Evolutionary conservation across 768 basidiomycete genomes (phyloP).

Genomic region (Auricularia sp.): DNA sequence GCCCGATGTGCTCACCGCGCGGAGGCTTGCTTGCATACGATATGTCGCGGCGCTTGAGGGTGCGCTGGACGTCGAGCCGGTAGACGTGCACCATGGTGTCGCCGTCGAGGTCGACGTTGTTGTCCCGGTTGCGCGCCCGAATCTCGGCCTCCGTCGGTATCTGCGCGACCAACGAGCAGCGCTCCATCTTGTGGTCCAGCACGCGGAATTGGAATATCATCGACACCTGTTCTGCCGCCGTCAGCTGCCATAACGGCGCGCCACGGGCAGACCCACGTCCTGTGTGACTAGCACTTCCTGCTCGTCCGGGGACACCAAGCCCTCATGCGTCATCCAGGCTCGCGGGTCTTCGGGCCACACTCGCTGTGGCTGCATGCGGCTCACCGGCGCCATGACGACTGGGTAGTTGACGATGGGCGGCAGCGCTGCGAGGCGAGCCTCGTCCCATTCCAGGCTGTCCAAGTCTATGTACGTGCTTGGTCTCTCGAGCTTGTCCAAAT

Average conservation of each 20-base stretch:
- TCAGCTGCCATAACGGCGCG: background rate
- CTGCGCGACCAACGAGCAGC: background rate
- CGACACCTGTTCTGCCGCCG: background rate
- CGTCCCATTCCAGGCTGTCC: background rate
- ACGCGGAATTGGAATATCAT: background rate
- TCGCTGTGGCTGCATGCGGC: background rate
- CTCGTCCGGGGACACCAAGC: background rate
- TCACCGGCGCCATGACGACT: background rate
- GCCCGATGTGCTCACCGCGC: background rate
- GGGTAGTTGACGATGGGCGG: background rate
- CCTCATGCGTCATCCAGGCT: background rate
- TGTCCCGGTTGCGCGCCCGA: background rate
- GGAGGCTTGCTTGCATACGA: background rate
- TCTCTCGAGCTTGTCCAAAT: background rate
- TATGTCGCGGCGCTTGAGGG: background rate
- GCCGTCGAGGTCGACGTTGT: background rate
- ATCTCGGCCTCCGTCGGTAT: background rate
- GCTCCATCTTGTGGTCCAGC: background rate
- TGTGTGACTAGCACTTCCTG: background rate
- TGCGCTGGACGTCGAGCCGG: background rate
- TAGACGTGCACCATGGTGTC: background rate
- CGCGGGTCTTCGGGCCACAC: background rate
- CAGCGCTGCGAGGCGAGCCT: background rate
- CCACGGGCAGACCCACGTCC: background rate
- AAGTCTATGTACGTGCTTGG: background rate